Conservation (phyloP, 1,284 basidiomycete species). For the Ustilago sp. region DNA sequence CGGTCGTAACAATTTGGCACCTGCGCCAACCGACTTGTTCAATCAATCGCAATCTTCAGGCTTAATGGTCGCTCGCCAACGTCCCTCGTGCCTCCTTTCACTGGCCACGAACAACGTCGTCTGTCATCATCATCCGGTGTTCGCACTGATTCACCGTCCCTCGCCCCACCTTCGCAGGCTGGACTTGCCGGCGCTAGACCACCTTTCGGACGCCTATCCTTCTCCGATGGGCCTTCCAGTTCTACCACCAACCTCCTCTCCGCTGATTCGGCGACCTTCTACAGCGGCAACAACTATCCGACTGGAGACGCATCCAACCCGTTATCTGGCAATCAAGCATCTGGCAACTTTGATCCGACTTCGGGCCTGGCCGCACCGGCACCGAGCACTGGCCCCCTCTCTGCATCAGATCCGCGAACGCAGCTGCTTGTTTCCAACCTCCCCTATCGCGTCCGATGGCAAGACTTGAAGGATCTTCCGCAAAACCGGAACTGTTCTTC, state of each 20-base stretch:
- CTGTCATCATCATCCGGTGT: conserved; percentile 21
- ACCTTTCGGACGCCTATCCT: conserved; percentile 47
- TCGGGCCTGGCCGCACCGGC: conserved; percentile 7
- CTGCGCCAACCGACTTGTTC: conserved; percentile 11
- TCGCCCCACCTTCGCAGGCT: conserved; percentile 5
- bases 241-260: conserved; percentile 20
- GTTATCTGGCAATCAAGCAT: background rate
- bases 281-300: conserved; percentile 15
- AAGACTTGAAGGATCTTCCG: conserved; percentile 70
- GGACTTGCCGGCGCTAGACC: conserved; percentile 24
- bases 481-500: conserved; percentile 70
- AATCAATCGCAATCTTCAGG: background rate
- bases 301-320: conserved; percentile 5
- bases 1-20: conserved; percentile 10
- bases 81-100: conserved; percentile 13
- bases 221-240: conserved; percentile 44
- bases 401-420: conserved; percentile 80
- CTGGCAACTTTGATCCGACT: background rate
- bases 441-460: conserved; percentile 70
- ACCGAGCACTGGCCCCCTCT: conserved; percentile 53
- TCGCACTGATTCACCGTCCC: conserved; percentile 9
- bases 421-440: conserved; percentile 73
- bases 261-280: conserved; percentile 10
- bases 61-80: conserved; percentile 16
- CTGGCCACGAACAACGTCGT: conserved; percentile 22